Evolutionary conservation across 1,284 basidiomycete species (phyloP).

Genomic region (Leccinum pallidistipes): DNA sequence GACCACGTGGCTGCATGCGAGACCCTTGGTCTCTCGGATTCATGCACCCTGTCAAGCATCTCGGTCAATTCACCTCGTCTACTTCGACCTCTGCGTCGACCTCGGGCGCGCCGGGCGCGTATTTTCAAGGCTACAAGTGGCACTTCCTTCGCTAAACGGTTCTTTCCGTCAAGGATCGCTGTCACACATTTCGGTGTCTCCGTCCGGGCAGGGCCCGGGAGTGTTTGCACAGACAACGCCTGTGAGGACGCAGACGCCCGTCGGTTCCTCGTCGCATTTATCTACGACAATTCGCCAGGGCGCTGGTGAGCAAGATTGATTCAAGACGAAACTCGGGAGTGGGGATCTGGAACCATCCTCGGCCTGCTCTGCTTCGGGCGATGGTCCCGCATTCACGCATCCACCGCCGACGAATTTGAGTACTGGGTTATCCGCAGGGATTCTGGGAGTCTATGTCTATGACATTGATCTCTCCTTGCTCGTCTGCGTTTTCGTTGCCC

Average conservation of each 20-base stretch:
- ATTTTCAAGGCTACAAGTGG: slow-evolving; percentile 16
- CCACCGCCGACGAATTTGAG: slow-evolving; percentile 12
- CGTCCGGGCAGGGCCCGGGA: slow-evolving; percentile 9
- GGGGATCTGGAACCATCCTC: neutral
- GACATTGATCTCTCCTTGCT: slow-evolving; percentile 21
- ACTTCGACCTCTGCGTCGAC: neutral
- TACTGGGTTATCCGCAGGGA: slow-evolving; percentile 25
- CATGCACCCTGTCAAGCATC: slow-evolving; percentile 20
- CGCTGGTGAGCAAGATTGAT: neutral
- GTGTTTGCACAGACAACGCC: neutral
- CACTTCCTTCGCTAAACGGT: slow-evolving; percentile 29
- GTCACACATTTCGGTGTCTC: neutral
- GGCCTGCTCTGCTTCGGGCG: neutral
- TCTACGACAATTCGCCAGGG: neutral
- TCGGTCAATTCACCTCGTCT: slow-evolving; percentile 10
- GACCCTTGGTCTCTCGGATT: slow-evolving; percentile 8
- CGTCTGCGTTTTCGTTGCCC: slow-evolving; percentile 22
- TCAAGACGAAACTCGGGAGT: too few species aligned
- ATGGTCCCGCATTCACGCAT: slow-evolving; percentile 6
- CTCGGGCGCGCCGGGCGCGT: slow-evolving; percentile 1
- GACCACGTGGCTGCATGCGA: slow-evolving; percentile 3
- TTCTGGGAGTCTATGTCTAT: slow-evolving; percentile 28
- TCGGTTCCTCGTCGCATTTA: slow-evolving; percentile 5
- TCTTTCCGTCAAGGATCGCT: slow-evolving; percentile 20
- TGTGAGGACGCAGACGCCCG: neutral